Evolutionary conservation across 139 green algal genomes (phyloP), one percentile per base, ranked within the genome.

Genomic region (Haematococcus sp.): DNA sequence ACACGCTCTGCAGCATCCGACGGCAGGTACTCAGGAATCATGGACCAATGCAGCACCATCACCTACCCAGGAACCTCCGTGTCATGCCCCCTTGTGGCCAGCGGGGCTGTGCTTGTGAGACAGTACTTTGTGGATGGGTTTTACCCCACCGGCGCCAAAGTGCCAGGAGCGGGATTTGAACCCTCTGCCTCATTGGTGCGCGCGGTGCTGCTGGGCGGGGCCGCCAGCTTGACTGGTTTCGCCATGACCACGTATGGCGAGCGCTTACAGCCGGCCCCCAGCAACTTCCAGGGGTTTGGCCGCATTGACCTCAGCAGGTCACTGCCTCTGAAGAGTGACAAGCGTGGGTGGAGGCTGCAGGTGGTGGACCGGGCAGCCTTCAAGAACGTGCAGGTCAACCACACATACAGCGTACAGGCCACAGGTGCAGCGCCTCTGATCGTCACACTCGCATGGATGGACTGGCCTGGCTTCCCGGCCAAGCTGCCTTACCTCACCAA

Each of bases 61-160:
- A 65, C 23, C 34, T 19, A 30, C 13, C 81, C 76, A 68, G 92
- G 92, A 25, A 97, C 93, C 3, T 92, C 81, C 30, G 97, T 97
- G 93, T 88, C 93, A 0, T 94, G 90, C 4, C 80, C 80, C 22
- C 49, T 86, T 9, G 83, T 89, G 5, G 75, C 80, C 4, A 83
- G 80, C 1, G 64, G 79, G 15, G 78, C 81, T 0, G 81, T 77
- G 7, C 81, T 92, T 59, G 64, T 90, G 23, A 82, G 89, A 22
- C 89, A 95, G 82, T 96, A 95, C 82, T 96, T 93, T 63, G 65
- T 56, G 5, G 70, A 88, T 3, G 78, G 75, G 30, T 92, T 87
- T 58, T 86, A 82, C n/a, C 88, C 90, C 22, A 68, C 32, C 27
- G 83, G 81, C 11, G 58, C 28, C 25, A 65, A 34, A 34, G 58